Conservation (phyloP, 2,329 filamentous ascomycete species). For the Coniella lustricola region DNA sequence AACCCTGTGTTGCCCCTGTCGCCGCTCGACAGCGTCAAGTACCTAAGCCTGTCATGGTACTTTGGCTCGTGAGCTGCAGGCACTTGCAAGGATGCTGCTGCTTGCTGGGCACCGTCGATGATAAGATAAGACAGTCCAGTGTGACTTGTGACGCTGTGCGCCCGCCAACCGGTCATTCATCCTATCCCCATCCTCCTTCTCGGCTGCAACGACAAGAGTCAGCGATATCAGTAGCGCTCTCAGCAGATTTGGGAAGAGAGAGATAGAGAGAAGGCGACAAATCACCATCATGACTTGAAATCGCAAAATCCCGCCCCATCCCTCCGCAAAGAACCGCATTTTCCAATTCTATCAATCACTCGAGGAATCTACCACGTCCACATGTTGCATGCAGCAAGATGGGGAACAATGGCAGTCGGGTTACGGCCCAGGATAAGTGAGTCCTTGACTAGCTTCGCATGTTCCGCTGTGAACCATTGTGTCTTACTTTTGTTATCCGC, state of each 20-base stretch:
- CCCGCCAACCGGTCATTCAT: not conserved
- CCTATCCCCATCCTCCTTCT: not conserved
- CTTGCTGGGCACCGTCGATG: not conserved
- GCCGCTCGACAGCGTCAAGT: no score
- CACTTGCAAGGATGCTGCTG: not conserved
- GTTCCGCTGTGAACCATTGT: no score
- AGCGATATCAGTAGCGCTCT: not conserved
- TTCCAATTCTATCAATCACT: not conserved
- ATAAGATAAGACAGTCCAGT: slow-evolving; percentile 7
- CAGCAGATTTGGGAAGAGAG: no score
- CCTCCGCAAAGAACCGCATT: not conserved
- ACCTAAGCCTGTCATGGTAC: not conserved
- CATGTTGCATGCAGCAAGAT: slow-evolving; percentile 28
- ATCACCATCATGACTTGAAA: slow-evolving; percentile 16
- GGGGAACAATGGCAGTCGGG: slow-evolving; percentile 50
- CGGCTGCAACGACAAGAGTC: not conserved
- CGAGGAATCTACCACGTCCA: not conserved
- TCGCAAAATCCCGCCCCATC: not conserved
- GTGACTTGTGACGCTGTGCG: not conserved
- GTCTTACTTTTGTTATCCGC: no score
- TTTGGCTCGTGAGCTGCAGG: slow-evolving; percentile 5
- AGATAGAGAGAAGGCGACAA: no score
- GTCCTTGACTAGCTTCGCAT: no score
- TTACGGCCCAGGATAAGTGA: slow-evolving; percentile 77
- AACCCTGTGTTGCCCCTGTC: no score